Percentiles rank a stretch among this genome's conserved stretches.
Conservation (phyloP, 2,329 filamentous ascomycete species). For the Pseudogymnoascus sp. region DNA sequence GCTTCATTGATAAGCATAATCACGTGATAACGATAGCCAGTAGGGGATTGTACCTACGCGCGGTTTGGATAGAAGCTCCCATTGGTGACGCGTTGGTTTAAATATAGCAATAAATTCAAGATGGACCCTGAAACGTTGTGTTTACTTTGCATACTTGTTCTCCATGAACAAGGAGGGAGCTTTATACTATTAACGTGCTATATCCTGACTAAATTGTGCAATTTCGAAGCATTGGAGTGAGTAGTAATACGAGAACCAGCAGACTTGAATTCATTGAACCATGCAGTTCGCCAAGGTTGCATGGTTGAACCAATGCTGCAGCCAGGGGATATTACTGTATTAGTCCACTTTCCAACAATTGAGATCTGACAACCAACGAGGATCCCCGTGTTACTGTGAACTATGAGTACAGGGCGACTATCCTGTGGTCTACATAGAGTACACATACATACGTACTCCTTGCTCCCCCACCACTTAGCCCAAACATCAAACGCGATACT, state of each 20-base stretch:
- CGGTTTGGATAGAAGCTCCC: not conserved
- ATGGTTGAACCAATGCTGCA: not conserved
- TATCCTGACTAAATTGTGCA: not conserved
- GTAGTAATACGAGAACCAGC: not conserved
- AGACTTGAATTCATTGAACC: not conserved
- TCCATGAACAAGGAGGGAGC: not conserved
- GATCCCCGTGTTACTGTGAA: not conserved
- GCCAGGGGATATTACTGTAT: not conserved
- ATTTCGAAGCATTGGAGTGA: not conserved
- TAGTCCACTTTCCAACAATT: not conserved
- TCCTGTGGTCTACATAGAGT: not conserved
- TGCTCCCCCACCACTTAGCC: not conserved
- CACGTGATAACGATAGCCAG: not conserved
- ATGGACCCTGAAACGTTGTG: not conserved
- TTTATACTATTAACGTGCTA: not conserved
- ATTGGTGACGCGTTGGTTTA: slow-evolving; percentile 5
- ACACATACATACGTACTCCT: not conserved
- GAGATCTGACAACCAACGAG: slow-evolving; percentile 8
- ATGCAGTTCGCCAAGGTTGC: not conserved
- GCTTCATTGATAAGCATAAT: not conserved
- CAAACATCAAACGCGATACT: slow-evolving; percentile 5
- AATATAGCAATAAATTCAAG: not conserved
- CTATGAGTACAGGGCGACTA: not conserved
- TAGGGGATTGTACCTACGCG: not conserved
- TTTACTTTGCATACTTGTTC: not conserved